Evolutionary conservation across 2,329 filamentous ascomycete genomes (phyloP).

Genomic region (Neofusicoccum ribis): DNA sequence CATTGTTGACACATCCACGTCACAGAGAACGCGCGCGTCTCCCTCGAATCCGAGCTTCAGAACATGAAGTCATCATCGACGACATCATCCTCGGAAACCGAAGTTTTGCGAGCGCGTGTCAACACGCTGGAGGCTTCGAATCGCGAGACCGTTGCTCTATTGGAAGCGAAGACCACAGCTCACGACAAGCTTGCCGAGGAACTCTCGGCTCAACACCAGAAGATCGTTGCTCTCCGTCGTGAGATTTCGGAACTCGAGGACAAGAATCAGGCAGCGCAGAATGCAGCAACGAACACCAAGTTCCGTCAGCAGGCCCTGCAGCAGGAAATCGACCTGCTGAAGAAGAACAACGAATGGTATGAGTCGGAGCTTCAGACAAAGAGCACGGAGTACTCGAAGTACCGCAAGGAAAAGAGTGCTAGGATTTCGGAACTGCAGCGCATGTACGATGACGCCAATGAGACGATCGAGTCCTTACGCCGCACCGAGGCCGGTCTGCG

Average conservation of each 20-base stretch:
- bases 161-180: constrained; percentile 85
- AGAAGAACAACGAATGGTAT: constrained; percentile 90
- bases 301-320: constrained; percentile 88
- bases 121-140: constrained; percentile 87
- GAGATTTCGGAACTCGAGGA: constrained; percentile 83
- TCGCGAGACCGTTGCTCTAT: constrained; percentile 81
- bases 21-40: constrained; percentile 72
- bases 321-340: constrained; percentile 85
- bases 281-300: constrained; percentile 75
- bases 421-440: constrained; percentile 86
- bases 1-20: not conserved
- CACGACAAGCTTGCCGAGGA: constrained; percentile 86
- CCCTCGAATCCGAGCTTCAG: constrained; percentile 80
- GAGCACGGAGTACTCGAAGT: constrained; percentile 80
- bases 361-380: constrained; percentile 91
- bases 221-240: constrained; percentile 78
- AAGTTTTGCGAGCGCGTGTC: constrained; percentile 78
- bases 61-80: constrained; percentile 72
- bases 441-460: constrained; percentile 79
- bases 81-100: constrained; percentile 70
- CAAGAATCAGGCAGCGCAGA: constrained; percentile 77
- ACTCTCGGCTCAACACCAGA: constrained; percentile 83
- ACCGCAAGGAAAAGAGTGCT: constrained; percentile 90
- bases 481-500: constrained; percentile 79
- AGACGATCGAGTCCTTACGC: constrained; percentile 73